These are phyloP conservation scores for Mortierella alpina DNA, from an alignment of 192 early-diverging fungal genomes.

Conservation along the genomic window DNA sequence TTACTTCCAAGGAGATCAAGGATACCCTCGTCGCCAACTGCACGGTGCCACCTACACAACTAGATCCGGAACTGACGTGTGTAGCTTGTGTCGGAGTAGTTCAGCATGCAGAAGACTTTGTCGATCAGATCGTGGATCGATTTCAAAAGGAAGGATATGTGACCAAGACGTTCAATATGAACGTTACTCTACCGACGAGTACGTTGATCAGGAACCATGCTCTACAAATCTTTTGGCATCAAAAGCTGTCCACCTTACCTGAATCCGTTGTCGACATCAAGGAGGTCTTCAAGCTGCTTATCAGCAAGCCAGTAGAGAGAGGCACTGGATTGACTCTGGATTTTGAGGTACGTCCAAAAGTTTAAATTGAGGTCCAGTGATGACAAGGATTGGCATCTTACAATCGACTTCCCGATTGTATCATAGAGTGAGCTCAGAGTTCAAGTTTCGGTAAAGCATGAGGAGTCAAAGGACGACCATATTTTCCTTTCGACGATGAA, in stretches of 20 bases:
- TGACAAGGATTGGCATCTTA: too few relatives aligned
- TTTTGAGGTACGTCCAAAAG: conserved; percentile 24
- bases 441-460: conserved; percentile 64
- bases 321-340: conserved; percentile 50
- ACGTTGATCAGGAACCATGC: conserved; percentile 56
- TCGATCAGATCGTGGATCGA: conserved; percentile 25
- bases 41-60: neutral
- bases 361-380: neutral
- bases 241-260: conserved; percentile 18
- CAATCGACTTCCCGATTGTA: too few relatives aligned
- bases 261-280: conserved; percentile 62
- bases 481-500: conserved; percentile 68
- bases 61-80: conserved; percentile 19
- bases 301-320: conserved; percentile 49
- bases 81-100: conserved; percentile 49
- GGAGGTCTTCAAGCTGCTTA: conserved; percentile 64
- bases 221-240: conserved; percentile 34
- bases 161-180: conserved; percentile 50
- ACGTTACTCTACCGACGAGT: conserved; percentile 54
- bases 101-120: conserved; percentile 41
- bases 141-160: conserved; percentile 49
- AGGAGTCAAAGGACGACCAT: conserved; percentile 66
- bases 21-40: conserved; percentile 9
- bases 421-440: conserved; percentile 61
- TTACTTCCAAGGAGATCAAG: conserved; percentile 40